phyloP scores from a whole-genome alignment of 331 rosid genomes.

The Cydonia oblonga region DNA sequence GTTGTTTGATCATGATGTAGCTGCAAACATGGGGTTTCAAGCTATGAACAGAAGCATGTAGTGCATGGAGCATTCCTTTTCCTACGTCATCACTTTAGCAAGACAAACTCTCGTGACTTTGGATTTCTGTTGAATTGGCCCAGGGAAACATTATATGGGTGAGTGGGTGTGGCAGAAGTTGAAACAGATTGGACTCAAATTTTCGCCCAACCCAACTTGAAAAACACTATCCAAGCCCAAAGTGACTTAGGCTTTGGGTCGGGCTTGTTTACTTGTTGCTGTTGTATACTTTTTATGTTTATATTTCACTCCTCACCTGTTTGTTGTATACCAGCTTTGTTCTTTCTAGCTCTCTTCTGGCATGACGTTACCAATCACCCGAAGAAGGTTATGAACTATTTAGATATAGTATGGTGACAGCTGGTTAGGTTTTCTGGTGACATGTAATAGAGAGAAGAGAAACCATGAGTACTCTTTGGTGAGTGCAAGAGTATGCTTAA shows the following conservation, averaged over 20 bases:
- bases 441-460: too few relatives aligned
- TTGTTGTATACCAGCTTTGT: too few relatives aligned
- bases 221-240: neutral
- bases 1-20: conserved; percentile 11
- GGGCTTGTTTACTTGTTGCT: neutral
- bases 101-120: neutral
- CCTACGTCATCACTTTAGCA: neutral
- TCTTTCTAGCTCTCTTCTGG: neutral
- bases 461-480: too few relatives aligned
- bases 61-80: neutral
- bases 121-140: neutral
- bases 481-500: too few relatives aligned
- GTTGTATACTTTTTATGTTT: neutral
- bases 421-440: too few relatives aligned
- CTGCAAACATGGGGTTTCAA: neutral
- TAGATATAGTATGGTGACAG: too few relatives aligned
- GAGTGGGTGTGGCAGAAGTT: too few relatives aligned
- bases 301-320: neutral
- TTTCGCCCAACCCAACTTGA: neutral
- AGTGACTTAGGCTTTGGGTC: neutral
- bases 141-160: neutral
- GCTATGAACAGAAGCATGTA: neutral
- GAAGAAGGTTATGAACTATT: too few relatives aligned
- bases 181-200: too few relatives aligned
- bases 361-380: neutral